A percentile compares a stretch with the other conserved stretches of the same genome.
Evolutionary conservation across 2,329 filamentous ascomycete species (phyloP).

Genomic region (Plectosphaerella plurivora): DNA sequence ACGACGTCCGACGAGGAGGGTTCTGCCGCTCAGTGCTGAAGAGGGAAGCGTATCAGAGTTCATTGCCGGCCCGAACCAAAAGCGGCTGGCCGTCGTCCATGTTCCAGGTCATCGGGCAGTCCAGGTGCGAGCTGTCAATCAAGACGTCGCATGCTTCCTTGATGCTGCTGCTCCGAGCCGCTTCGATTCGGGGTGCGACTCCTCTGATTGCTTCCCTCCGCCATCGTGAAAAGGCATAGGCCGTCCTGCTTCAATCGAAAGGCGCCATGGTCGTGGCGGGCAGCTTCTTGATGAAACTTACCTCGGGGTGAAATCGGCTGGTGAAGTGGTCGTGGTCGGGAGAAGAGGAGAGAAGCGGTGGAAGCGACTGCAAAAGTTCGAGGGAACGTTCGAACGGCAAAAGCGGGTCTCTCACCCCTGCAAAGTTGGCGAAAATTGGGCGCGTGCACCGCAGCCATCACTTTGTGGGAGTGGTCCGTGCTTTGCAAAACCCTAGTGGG

Average conservation of each 20-base stretch:
- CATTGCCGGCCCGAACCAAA: background rate
- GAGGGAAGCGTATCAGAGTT: slow-evolving; percentile 57
- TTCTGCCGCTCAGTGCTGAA: slow-evolving; percentile 66
- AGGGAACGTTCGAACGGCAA: slow-evolving; percentile 1
- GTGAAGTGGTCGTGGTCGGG: slow-evolving; percentile 2
- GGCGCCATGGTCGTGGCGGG: slow-evolving; percentile 14
- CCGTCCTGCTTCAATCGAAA: slow-evolving; percentile 25
- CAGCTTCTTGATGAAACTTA: slow-evolving; percentile 30
- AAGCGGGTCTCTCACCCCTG: background rate
- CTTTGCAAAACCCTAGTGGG: slow-evolving; percentile 23
- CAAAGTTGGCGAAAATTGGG: slow-evolving; percentile 11
- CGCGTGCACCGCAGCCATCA: slow-evolving; percentile 26
- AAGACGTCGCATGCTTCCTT: no score
- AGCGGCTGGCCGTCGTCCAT: no score
- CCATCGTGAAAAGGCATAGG: slow-evolving; percentile 46
- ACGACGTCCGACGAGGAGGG: slow-evolving; percentile 48
- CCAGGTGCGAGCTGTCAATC: slow-evolving; percentile 1
- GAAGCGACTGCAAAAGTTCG: slow-evolving; percentile 3
- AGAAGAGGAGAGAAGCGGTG: background rate
- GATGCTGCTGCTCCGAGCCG: background rate
- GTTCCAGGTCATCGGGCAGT: no score
- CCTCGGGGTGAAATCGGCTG: slow-evolving; percentile 26
- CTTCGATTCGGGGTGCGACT: slow-evolving; percentile 13
- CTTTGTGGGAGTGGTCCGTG: slow-evolving; percentile 19
- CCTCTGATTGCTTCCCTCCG: slow-evolving; percentile 58